These are phyloP conservation scores for Kurtzmaniella quercitrusa DNA, from an alignment of 1,139 yeast genomes.

Conservation along the genomic window DNA sequence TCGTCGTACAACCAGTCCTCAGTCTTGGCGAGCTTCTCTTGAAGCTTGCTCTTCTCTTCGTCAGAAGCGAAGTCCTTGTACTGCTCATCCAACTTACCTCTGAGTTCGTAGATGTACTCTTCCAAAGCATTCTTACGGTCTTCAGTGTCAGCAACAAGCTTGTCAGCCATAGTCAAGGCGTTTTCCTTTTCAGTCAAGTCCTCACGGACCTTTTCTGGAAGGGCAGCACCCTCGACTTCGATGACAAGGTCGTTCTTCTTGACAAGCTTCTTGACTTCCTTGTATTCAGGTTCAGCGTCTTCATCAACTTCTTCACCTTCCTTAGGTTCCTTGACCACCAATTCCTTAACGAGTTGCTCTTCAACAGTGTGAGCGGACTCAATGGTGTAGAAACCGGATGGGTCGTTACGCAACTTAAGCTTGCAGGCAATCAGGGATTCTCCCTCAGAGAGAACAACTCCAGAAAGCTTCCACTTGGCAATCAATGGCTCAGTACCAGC, in stretches of 20 bases:
- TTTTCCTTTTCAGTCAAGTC: slow-evolving; percentile 75
- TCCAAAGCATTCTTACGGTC: slow-evolving; percentile 97
- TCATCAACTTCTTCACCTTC: slow-evolving; percentile 50
- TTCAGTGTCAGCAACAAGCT: slow-evolving; percentile 97
- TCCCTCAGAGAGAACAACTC: slow-evolving; percentile 75
- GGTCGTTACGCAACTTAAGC: slow-evolving; percentile 94
- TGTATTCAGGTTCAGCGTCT: slow-evolving; percentile 62
- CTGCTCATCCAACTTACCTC: slow-evolving; percentile 94
- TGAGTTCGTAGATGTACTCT: slow-evolving; percentile 95
- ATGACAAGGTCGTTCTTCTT: slow-evolving; percentile 76
- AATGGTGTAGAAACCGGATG: slow-evolving; percentile 90
- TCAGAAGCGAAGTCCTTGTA: slow-evolving; percentile 86
- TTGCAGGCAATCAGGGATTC: slow-evolving; percentile 82
- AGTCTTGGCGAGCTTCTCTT: slow-evolving; percentile 71
- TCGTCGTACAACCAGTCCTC: slow-evolving; percentile 99
- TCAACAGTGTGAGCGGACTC: slow-evolving; percentile 95
- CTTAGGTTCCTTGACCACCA: slow-evolving; percentile 58
- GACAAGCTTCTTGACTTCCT: slow-evolving; percentile 88
- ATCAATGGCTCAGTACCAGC: slow-evolving; percentile 61
- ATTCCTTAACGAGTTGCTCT: slow-evolving; percentile 84
- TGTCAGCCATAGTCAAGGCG: slow-evolving; percentile 82
- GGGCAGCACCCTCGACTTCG: slow-evolving; percentile 59
- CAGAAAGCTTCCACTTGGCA: slow-evolving; percentile 83
- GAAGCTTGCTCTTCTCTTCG: slow-evolving; percentile 79
- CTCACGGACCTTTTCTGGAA: slow-evolving; percentile 56